Base-by-base conservation (phyloP, 768 basidiomycete genomes). In the Boletellus ananas region DNA sequence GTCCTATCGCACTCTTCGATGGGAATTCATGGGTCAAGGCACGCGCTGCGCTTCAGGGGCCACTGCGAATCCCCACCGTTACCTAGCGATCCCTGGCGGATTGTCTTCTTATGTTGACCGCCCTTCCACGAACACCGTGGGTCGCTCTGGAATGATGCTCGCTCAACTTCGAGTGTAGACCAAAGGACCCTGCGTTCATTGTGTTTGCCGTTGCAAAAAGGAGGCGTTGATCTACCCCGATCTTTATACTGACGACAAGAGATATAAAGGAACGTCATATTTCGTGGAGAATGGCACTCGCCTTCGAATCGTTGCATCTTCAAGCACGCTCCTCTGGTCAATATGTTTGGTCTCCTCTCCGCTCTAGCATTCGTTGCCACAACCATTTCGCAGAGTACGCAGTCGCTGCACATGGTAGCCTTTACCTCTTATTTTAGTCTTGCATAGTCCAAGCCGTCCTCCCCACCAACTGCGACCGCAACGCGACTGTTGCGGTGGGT, bases 391-490 rank as follows among this genome's bases (percentile, higher is more conserved):
- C 54, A 65, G 27, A 45, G 63, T 65, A 33, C n/a, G 65, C 53
- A 1, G n/a, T 29, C 17, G 17, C 13, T 25, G 13, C 17, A 2
- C 6, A 16, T 13, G 5, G 35, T 11, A 9, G 25, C 21, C 11
- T n/a, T 35, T 14, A 12, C 6, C 9, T 12, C 43, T 40, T 46
- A 27, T 49, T 34, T 51, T 14, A 50, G 5, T 20, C 9, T 81
- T 60, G 35, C 16, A 63, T 53, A 27, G 83, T 84, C 60, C 80
- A 75, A 21, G 71, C 70, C 5, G 9, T 51, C 9, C 54, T 71
- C 49, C 75, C 75, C 33, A 53, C 61, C 44, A 59, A 68, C 38
- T 88, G 87, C 63, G 70, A 76, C n/a, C 80, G 87, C 55, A 74
- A 63, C 17, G 83, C 83, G 62, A 84, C 78, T 45, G 75, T 89